A percentile compares a stretch with the other conserved stretches of the same genome.
These are phyloP conservation scores for Phyllostachys edulis DNA, from an alignment of 176 grass and related monocot species.

Conservation along the genomic window DNA sequence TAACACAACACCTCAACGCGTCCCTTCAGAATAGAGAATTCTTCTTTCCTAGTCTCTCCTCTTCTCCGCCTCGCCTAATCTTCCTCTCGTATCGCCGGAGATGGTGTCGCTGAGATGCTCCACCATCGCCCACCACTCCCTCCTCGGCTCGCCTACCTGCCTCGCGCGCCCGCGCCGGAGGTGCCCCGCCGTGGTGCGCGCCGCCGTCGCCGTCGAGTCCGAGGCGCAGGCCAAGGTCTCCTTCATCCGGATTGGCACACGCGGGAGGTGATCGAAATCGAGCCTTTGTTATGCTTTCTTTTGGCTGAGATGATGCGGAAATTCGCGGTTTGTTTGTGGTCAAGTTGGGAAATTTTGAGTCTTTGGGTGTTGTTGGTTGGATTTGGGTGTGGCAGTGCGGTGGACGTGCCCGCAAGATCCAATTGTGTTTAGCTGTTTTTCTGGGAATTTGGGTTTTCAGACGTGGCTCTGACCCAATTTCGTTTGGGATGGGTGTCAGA, in stretches of 20 bases:
- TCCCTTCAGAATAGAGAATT: constrained; percentile 8
- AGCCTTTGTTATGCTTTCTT: constrained; percentile 16
- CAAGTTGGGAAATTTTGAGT: constrained; percentile 13
- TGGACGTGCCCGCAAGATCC: neutral
- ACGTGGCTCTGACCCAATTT: neutral
- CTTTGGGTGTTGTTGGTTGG: constrained; percentile 3
- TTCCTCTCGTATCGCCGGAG: neutral
- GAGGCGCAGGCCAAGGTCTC: constrained; percentile 75
- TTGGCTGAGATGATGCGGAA: neutral
- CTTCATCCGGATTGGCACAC: constrained; percentile 84
- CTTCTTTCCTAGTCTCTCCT: neutral
- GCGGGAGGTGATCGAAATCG: constrained; percentile 69
- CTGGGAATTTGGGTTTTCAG: neutral
- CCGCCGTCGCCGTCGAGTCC: constrained; percentile 68
- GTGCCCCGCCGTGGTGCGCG: constrained; percentile 42
- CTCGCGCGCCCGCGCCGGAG: constrained; percentile 40
- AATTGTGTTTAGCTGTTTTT: neutral
- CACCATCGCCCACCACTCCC: constrained; percentile 41
- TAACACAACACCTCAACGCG: neutral
- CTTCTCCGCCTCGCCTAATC: neutral
- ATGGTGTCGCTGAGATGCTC: constrained; percentile 61
- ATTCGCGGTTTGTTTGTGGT: neutral
- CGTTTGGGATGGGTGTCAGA: neutral
- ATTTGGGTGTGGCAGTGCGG: constrained; percentile 17
- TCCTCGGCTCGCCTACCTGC: constrained; percentile 51